Evolutionary conservation across 140 eudicot species (phyloP).

Genomic region (Oenanthe javanica): DNA sequence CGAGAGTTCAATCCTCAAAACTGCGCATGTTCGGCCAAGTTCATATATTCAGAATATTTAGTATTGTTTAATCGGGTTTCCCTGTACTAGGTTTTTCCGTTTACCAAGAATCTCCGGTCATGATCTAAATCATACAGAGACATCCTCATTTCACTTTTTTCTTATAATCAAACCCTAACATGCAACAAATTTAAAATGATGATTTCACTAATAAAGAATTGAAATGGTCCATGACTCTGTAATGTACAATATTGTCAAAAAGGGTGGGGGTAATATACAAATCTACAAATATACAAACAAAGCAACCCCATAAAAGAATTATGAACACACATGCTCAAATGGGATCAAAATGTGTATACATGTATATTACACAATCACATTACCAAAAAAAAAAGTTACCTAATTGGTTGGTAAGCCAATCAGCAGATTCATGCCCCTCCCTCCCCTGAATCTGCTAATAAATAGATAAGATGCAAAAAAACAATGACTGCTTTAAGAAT

Average conservation of each 20-base stretch:
- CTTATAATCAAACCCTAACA: neutral
- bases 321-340: neutral
- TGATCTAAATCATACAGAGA: neutral
- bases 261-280: neutral
- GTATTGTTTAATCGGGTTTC: no score
- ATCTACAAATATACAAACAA: neutral
- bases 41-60: no score
- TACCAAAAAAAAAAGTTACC: neutral
- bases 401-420: neutral
- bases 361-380: neutral
- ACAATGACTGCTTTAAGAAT: neutral
- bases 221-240: neutral
- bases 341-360: neutral
- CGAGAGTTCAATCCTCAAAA: no score
- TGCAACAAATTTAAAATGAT: neutral
- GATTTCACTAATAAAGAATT: neutral
- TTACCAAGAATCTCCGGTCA: neutral
- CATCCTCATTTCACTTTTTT: neutral
- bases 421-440: slow-evolving; percentile 11
- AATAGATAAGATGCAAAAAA: neutral
- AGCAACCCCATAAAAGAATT: neutral
- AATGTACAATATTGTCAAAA: neutral
- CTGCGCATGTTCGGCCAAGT: no score
- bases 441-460: slow-evolving; percentile 8
- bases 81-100: no score